Evolutionary conservation across 306 rosid species (phyloP).

Genomic region (Medicago lupulina): DNA sequence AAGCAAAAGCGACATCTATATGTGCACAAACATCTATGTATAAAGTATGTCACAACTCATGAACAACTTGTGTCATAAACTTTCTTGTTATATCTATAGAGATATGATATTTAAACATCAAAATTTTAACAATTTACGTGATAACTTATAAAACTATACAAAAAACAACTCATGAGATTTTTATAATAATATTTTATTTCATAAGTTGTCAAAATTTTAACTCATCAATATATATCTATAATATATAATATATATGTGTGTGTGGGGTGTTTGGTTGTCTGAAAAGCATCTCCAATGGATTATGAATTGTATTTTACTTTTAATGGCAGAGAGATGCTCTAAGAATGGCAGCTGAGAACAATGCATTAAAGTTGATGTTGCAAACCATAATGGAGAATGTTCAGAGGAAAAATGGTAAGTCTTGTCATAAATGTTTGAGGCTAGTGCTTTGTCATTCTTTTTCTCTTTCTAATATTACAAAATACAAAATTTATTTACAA

Average conservation of each 20-base stretch:
- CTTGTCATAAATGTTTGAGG: background rate
- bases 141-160: no score
- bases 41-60: background rate
- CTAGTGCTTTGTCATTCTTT: background rate
- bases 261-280: background rate
- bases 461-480: background rate
- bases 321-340: background rate
- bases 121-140: no score
- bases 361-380: background rate
- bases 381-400: background rate
- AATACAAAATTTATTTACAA: background rate
- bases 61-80: background rate
- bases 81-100: background rate
- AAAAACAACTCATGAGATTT: no score
- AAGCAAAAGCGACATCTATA: background rate
- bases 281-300: no score
- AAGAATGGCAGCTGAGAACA: background rate
- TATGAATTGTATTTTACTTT: background rate
- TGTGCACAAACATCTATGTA: background rate
- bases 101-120: no score
- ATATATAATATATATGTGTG: no score
- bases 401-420: background rate
- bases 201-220: background rate
- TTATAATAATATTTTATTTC: no score
- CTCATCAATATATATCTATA: background rate